Evolutionary conservation across 371 early-diverging fungal species (phyloP).

Genomic region (Lichtheimia corymbifera): DNA sequence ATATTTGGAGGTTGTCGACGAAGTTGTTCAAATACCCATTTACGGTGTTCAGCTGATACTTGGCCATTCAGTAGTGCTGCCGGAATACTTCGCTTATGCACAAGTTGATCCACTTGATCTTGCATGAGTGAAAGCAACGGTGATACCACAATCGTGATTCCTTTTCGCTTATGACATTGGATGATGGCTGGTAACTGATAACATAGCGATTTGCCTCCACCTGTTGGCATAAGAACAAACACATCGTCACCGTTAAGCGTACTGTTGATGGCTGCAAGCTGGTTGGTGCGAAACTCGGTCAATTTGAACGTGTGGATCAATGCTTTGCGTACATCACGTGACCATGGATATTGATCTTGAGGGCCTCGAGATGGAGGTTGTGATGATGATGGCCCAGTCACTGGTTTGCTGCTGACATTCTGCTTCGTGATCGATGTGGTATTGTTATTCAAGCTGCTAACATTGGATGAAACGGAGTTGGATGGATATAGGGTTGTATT

Average conservation of each 20-base stretch:
- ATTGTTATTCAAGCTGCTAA: background rate
- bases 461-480: background rate
- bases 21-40: conserved; percentile 64
- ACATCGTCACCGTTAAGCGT: conserved; percentile 88
- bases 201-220: conserved; percentile 99
- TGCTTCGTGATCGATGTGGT: background rate
- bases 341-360: conserved; percentile 63
- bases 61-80: conserved; percentile 80
- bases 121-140: conserved; percentile 97
- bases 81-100: conserved; percentile 72
- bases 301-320: conserved; percentile 77
- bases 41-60: conserved; percentile 48
- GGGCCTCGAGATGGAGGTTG: conserved; percentile 1
- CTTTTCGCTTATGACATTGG: conserved; percentile 40
- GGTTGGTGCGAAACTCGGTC: conserved; percentile 87
- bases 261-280: conserved; percentile 93
- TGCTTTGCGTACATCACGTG: conserved; percentile 75
- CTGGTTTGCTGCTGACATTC: background rate
- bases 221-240: conserved; percentile 99
- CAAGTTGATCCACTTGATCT: conserved; percentile 93
- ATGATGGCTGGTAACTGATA: conserved; percentile 96
- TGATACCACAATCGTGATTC: conserved; percentile 95
- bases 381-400: background rate
- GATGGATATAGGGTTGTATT: background rate
- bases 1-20: conserved; percentile 21